Evolutionary conservation across 2,329 filamentous ascomycete genomes (phyloP).

Genomic region (Pseudogymnoascus sp.): DNA sequence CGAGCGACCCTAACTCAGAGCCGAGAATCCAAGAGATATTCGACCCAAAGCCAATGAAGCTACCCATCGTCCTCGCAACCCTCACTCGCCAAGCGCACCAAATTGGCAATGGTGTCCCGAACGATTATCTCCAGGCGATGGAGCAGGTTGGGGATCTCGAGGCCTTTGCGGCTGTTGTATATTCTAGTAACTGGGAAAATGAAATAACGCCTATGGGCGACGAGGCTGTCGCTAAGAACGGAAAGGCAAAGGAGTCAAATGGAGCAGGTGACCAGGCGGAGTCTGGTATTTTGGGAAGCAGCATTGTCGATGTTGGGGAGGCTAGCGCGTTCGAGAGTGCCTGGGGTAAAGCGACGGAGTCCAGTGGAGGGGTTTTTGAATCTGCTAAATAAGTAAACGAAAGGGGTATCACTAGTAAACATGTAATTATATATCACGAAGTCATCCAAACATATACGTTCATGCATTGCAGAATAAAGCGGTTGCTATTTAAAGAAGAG

Average conservation of each 20-base stretch:
- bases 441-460: background rate
- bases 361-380: background rate
- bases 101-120: slow-evolving; percentile 72
- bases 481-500: background rate
- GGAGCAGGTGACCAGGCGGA: slow-evolving; percentile 8
- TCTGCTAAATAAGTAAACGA: slow-evolving; percentile 1
- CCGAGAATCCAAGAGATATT: slow-evolving; percentile 42
- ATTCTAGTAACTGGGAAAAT: slow-evolving; percentile 72
- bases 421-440: slow-evolving; percentile 8
- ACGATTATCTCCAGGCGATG: slow-evolving; percentile 64
- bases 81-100: slow-evolving; percentile 83
- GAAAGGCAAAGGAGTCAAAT: slow-evolving; percentile 17
- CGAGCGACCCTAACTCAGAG: slow-evolving; percentile 21
- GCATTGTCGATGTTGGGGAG: slow-evolving; percentile 44
- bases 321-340: slow-evolving; percentile 53
- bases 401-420: background rate
- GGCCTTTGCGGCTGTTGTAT: slow-evolving; percentile 79
- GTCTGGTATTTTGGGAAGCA: slow-evolving; percentile 33
- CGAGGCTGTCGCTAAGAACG: slow-evolving; percentile 12
- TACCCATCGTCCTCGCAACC: slow-evolving; percentile 84
- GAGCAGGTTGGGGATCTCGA: slow-evolving; percentile 69
- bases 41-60: slow-evolving; percentile 50
- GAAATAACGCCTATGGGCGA: slow-evolving; percentile 39
- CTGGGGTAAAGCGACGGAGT: slow-evolving; percentile 54
- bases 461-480: background rate